Percentiles rank a stretch among this genome's conserved stretches.
Conservation (phyloP, 306 rosid species). For the Hylodesmum podocarpum region DNA sequence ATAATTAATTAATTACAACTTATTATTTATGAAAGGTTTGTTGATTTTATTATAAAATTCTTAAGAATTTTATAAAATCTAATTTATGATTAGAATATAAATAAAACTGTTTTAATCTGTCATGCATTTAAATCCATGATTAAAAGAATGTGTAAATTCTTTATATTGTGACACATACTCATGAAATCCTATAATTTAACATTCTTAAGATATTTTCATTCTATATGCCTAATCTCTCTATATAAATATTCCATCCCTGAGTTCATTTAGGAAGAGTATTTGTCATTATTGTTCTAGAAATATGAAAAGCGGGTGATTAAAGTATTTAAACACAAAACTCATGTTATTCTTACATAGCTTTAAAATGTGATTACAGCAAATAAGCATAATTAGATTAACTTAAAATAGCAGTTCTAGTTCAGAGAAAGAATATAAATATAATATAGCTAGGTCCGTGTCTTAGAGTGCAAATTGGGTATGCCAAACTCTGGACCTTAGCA, state of each 20-base stretch:
- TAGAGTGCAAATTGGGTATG: conserved; percentile 36
- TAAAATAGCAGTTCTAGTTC: conserved; percentile 17
- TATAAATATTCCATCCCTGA: conserved; percentile 30
- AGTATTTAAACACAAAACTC: conserved; percentile 24
- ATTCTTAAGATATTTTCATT: neutral
- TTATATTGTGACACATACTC: too few relatives aligned
- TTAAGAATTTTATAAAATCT: too few relatives aligned
- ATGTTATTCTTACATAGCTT: conserved; percentile 22
- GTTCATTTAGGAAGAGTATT: neutral
- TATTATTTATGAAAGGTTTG: too few relatives aligned
- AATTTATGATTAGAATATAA: too few relatives aligned
- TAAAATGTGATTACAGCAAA: conserved; percentile 47
- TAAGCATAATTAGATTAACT: conserved; percentile 26
- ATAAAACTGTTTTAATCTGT: too few relatives aligned
- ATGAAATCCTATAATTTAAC: neutral
- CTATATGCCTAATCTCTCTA: neutral
- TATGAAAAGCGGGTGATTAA: conserved; percentile 40
- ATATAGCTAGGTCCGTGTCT: conserved; percentile 17
- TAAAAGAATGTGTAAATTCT: too few relatives aligned
- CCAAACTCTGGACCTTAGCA: conserved; percentile 39
- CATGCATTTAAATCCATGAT: too few relatives aligned
- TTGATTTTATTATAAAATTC: too few relatives aligned
- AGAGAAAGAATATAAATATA: conserved; percentile 24
- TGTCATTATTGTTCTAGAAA: conserved; percentile 34
- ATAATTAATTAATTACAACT: too few relatives aligned